Conservation (phyloP, 768 basidiomycete species). For the Termitomyces sp. region DNA sequence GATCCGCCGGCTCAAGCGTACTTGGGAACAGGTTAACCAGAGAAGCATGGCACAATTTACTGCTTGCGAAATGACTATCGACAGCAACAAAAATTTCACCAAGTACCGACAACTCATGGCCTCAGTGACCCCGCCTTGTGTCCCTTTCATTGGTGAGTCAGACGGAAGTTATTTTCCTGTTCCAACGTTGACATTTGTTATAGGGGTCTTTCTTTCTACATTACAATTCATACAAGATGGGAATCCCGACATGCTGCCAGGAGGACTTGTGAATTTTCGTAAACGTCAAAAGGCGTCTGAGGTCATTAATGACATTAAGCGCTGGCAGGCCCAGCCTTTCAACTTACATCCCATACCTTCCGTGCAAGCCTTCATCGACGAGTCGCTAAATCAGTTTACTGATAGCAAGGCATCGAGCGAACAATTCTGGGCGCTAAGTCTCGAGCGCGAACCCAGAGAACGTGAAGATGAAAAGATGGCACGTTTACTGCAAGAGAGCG, state of each 20-base stretch:
- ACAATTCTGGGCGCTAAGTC: conserved; percentile 78
- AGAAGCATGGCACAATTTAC: conserved; percentile 69
- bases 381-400: conserved; percentile 65
- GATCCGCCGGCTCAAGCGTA: conserved; percentile 86
- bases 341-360: conserved; percentile 67
- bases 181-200: conserved; percentile 4
- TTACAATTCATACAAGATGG: conserved; percentile 99
- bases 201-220: conserved; percentile 93
- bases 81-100: conserved; percentile 90
- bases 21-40: conserved; percentile 84
- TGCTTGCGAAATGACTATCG: conserved; percentile 83
- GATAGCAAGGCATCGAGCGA: conserved; percentile 68
- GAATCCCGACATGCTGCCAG: conserved; percentile 77
- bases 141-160: conserved; percentile 86
- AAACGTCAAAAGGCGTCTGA: conserved; percentile 96
- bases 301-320: conserved; percentile 93
- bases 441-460: conserved; percentile 89
- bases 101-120: conserved; percentile 86
- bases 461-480: conserved; percentile 98
- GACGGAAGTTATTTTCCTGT: neutral
- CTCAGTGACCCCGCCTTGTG: conserved; percentile 84
- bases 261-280: conserved; percentile 86
- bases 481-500: conserved; percentile 79
- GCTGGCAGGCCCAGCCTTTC: conserved; percentile 90
- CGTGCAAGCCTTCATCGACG: conserved; percentile 73